A percentile compares a stretch with the other conserved stretches of the same genome.
These are phyloP conservation scores for Choanephora cucurbitarum DNA, from an alignment of 371 early-diverging fungal species.

Conservation along the genomic window DNA sequence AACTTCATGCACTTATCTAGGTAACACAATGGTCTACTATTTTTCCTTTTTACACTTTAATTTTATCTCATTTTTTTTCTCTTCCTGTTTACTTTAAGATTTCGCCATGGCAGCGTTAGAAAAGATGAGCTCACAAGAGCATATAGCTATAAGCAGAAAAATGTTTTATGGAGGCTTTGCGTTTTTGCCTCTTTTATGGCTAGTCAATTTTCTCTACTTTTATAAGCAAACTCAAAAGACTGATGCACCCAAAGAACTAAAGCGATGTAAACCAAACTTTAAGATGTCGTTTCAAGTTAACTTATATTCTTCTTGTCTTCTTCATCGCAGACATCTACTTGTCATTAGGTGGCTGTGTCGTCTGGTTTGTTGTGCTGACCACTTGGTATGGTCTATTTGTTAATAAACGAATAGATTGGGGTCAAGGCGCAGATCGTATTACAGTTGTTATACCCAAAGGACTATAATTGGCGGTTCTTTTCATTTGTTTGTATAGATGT, in stretches of 20 bases:
- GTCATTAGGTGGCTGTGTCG: constrained; percentile 46
- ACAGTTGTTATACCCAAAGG: constrained; percentile 67
- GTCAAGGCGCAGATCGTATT: constrained; percentile 47
- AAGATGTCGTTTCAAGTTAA: not conserved
- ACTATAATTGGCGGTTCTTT: constrained; percentile 20
- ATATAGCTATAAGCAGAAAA: constrained; percentile 54
- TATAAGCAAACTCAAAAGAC: constrained; percentile 41
- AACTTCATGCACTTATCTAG: too few species aligned
- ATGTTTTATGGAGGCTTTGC: constrained; percentile 64
- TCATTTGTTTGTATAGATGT: not conserved
- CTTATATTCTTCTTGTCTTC: too few species aligned
- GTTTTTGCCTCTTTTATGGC: constrained; percentile 62
- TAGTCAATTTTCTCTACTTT: constrained; percentile 61
- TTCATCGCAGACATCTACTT: constrained; percentile 49
- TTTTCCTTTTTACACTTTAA: too few species aligned
- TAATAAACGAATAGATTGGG: constrained; percentile 53
- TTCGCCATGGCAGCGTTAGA: constrained; percentile 50
- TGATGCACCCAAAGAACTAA: constrained; percentile 45
- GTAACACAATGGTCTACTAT: too few species aligned
- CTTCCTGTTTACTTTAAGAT: not conserved
- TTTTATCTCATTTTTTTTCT: too few species aligned
- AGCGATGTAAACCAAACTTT: constrained; percentile 42
- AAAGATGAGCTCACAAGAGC: constrained; percentile 57
- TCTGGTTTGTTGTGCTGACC: constrained; percentile 52
- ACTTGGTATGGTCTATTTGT: constrained; percentile 64